These are phyloP conservation scores for Neonectria magnoliae DNA, from an alignment of 2,329 filamentous ascomycete genomes.

Conservation along the genomic window DNA sequence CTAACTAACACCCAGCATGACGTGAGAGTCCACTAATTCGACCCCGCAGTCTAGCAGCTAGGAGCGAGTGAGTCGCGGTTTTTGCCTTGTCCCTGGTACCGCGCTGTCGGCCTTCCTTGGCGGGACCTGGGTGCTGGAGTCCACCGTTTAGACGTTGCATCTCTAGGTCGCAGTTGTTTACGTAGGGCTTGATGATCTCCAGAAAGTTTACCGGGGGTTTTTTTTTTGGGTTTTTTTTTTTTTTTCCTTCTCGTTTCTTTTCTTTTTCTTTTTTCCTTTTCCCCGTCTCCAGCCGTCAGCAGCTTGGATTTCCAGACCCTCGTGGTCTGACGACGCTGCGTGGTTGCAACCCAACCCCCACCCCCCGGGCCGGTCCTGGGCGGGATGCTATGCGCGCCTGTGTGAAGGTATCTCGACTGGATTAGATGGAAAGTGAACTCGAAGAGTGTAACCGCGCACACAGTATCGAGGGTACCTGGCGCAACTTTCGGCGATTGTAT, in stretches of 20 bases:
- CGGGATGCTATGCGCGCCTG: background rate
- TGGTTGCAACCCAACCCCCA: conserved; percentile 4
- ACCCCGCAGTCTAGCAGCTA: conserved; percentile 12
- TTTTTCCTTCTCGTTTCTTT: background rate
- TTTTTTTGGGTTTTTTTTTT: background rate
- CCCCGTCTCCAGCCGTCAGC: background rate
- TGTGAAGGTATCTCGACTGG: conserved; percentile 12
- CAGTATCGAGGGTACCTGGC: background rate
- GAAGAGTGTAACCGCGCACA: background rate
- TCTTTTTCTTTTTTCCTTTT: background rate
- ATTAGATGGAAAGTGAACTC: background rate
- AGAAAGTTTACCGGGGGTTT: too few relatives aligned
- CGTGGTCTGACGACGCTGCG: conserved; percentile 2
- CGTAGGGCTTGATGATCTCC: background rate
- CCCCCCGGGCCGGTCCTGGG: conserved; percentile 11
- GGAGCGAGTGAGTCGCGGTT: conserved; percentile 1
- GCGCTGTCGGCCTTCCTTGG: background rate
- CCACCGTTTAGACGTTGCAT: background rate
- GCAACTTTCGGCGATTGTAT: background rate
- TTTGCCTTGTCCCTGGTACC: conserved; percentile 3
- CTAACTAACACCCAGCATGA: conserved; percentile 1
- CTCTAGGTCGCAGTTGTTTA: background rate
- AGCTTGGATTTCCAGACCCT: background rate
- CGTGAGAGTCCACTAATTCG: conserved; percentile 15
- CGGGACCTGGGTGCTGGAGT: background rate